Evolutionary conservation across 257 asterid species (phyloP).

Genomic region (Solanum clarkiae): DNA sequence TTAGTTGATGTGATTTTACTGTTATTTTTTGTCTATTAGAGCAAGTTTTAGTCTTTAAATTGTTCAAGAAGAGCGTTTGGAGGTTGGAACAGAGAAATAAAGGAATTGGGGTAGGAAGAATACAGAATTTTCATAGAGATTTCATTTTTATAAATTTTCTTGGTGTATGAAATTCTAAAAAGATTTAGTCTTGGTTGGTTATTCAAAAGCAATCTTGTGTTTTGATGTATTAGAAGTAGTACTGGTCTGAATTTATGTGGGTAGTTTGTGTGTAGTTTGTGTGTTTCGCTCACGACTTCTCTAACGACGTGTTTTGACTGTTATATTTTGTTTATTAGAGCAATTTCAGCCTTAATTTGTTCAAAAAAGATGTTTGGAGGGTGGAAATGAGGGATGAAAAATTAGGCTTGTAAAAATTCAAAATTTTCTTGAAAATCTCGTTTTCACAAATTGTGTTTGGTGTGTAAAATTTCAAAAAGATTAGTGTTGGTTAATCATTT

Average conservation of each 20-base stretch:
- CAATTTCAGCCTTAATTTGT: background rate
- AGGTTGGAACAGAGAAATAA: background rate
- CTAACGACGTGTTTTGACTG: background rate
- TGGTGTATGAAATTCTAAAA: background rate
- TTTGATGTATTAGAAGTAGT: background rate
- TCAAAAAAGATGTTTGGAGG: background rate
- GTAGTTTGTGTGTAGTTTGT: rapidly evolving
- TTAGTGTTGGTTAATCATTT: too few species aligned
- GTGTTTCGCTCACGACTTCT: background rate
- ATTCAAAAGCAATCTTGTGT: background rate
- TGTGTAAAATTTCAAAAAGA: too few species aligned
- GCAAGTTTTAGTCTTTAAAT: background rate
- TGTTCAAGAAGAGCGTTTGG: background rate
- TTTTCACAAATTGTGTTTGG: too few species aligned
- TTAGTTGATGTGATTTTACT: background rate
- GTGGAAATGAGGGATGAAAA: too few species aligned
- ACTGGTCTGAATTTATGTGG: background rate
- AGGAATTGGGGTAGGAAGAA: background rate
- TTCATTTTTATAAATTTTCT: background rate
- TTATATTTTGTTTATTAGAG: background rate
- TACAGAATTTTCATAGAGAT: background rate
- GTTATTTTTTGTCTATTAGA: background rate
- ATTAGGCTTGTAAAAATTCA: too few species aligned
- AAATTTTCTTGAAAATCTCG: too few species aligned
- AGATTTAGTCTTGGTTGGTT: background rate